A percentile compares a stretch with the other conserved stretches of the same genome.
phyloP scores from a whole-genome alignment of 139 green algal species.

The Coelastrella sp. region DNA sequence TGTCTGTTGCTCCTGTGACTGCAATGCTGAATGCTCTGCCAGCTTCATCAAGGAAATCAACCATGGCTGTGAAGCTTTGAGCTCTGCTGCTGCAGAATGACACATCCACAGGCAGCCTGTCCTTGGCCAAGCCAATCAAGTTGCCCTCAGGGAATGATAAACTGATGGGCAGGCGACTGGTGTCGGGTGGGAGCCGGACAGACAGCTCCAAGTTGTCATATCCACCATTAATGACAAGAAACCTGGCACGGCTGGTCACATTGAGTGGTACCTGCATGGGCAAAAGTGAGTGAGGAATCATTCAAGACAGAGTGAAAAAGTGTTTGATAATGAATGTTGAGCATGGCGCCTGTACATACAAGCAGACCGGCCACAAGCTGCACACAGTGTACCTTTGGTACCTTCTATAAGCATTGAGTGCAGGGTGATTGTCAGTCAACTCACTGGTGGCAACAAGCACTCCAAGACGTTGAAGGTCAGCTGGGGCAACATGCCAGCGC shows the following conservation, averaged over 20 bases:
- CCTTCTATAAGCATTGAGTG: too few species aligned
- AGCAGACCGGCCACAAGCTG: neutral
- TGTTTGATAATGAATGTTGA: neutral
- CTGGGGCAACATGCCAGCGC: constrained; percentile 59
- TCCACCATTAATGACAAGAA: constrained; percentile 81
- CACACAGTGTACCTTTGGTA: neutral
- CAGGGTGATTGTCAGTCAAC: neutral
- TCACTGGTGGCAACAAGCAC: constrained; percentile 70
- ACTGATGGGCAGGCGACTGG: neutral
- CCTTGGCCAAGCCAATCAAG: constrained; percentile 73
- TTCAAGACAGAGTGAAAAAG: neutral
- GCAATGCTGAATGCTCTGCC: constrained; percentile 64
- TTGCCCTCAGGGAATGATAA: constrained; percentile 39
- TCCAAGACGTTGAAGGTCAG: constrained; percentile 74
- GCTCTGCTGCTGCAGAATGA: constrained; percentile 67
- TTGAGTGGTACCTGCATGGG: constrained; percentile 64
- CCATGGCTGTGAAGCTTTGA: constrained; percentile 76
- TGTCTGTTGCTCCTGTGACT: constrained; percentile 78
- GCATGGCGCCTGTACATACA: neutral
- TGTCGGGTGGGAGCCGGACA: constrained; percentile 57
- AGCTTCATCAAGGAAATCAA: constrained; percentile 83
- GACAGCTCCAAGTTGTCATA: constrained; percentile 90
- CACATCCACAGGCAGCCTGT: constrained; percentile 79
- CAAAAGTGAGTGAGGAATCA: too few species aligned
- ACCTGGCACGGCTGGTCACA: constrained; percentile 56